Conservation (phyloP, 306 rosid species). For the Erythrophleum fordii region DNA sequence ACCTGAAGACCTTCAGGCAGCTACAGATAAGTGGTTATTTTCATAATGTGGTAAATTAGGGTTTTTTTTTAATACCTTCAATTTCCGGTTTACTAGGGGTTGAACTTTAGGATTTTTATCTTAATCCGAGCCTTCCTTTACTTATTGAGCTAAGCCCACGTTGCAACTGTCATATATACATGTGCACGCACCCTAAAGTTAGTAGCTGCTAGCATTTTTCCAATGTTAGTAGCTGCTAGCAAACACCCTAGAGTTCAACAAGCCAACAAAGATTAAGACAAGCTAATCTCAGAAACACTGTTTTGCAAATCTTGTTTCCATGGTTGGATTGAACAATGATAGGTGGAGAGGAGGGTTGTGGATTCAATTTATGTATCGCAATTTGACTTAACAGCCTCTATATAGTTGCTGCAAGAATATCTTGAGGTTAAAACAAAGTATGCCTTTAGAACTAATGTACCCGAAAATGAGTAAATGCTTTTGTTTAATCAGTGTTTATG, state of each 20-base stretch:
- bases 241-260: neutral
- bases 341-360: neutral
- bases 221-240: neutral
- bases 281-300: neutral
- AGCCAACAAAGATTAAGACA: neutral
- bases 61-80: neutral
- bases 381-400: neutral
- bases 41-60: neutral
- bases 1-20: neutral
- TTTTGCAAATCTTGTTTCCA: neutral
- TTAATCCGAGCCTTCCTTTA: neutral
- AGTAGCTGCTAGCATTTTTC: too few species aligned
- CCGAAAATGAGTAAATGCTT: neutral
- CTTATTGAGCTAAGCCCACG: neutral
- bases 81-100: neutral
- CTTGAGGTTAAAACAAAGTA: too few species aligned
- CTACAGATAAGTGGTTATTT: neutral
- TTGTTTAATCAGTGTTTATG: neutral
- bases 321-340: neutral
- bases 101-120: neutral
- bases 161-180: neutral
- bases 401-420: too few species aligned
- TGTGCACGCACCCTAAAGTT: too few species aligned
- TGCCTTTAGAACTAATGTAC: neutral
- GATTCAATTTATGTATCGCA: neutral